Evolutionary conservation across 495 filamentous ascomycete genomes (phyloP).

Genomic region (Neurospora intermedia): DNA sequence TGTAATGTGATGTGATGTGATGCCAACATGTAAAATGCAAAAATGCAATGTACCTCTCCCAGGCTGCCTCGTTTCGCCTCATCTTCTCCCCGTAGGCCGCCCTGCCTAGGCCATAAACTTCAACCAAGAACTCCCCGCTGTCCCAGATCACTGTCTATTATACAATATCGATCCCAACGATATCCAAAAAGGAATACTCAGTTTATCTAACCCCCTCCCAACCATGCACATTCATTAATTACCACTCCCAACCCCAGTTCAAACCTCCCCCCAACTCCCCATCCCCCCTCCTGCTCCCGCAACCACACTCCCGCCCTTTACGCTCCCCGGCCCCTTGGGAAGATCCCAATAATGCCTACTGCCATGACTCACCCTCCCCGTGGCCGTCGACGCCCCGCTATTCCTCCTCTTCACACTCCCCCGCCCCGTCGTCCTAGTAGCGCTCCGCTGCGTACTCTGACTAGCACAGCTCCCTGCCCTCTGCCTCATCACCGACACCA

Average conservation of each 20-base stretch:
- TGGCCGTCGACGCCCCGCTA: slow-evolving; percentile 44
- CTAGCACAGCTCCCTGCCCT: slow-evolving; percentile 61
- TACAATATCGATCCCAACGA: neutral
- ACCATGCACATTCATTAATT: neutral
- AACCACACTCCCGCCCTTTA: slow-evolving; percentile 59
- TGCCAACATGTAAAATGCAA: neutral
- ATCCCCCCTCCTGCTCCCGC: slow-evolving; percentile 48
- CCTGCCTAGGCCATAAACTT: neutral
- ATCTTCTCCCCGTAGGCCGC: neutral
- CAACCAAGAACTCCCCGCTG: neutral
- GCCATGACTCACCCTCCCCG: slow-evolving; percentile 36
- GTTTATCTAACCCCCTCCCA: neutral
- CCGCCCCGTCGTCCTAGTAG: slow-evolving; percentile 4
- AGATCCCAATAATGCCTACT: slow-evolving; percentile 68
- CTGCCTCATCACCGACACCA: slow-evolving; percentile 37
- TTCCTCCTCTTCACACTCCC: slow-evolving; percentile 27
- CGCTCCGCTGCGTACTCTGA: slow-evolving; percentile 59
- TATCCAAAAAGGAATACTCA: neutral
- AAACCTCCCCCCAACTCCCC: slow-evolving; percentile 68
- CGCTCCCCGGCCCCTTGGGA: slow-evolving; percentile 26
- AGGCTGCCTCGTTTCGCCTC: neutral
- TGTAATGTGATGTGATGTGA: neutral
- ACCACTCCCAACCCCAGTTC: neutral
- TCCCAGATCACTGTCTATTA: neutral
- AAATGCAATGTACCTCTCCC: neutral